Base-by-base conservation (phyloP, 2,329 filamentous ascomycete species). In the Sclerotinia trifoliorum region DNA sequence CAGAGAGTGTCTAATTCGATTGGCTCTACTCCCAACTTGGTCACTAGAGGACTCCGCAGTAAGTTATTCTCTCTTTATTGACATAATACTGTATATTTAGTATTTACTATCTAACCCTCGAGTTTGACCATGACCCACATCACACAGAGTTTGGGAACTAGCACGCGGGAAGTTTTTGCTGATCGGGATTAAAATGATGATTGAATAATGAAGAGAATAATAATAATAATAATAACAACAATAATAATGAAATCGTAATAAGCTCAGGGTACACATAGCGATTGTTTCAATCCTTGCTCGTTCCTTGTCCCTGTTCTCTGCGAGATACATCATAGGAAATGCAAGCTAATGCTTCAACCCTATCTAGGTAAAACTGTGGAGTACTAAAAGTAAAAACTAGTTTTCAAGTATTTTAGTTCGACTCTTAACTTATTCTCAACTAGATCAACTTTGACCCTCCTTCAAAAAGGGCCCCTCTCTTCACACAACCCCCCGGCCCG, bases 401-500 rank as follows among this genome's bases (percentile, higher is more conserved):
- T 24, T 24, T 57, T 39, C 2, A 6, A 15, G 6, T 21, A 39
- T 15, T 35, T 58, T n/a, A 44, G 35, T 44, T 35, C 35, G 35
- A 35, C 35, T 35, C 35, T 35, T 64, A 39, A 54, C 19, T 26
- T 17, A 32, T 51, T 48, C 13, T 17, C 57, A 60, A 24, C 35
- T 17, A 42, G 24, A 42, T 26, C 35, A 35, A 19, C 49, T 32
- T n/a, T 19, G 26, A 48, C 60, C 42, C 49, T 64, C 26, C 39
- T 55, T 55, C 39, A 48, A 49, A 51, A 54, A 46, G 49, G 55
- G 19, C 54, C 21, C 65, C 13, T 61, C 32, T 39, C 15, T 17
- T 7, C 6, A 13, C 42, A 42, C 29, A 29, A 29, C 39, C 8
- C 65, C 73, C 69, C 56, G 56, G 69, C 70, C 66, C 69, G 74